Evolutionary conservation across 192 early-diverging fungal species (phyloP).

Genomic region (Phycomyces blakesleeanus): DNA sequence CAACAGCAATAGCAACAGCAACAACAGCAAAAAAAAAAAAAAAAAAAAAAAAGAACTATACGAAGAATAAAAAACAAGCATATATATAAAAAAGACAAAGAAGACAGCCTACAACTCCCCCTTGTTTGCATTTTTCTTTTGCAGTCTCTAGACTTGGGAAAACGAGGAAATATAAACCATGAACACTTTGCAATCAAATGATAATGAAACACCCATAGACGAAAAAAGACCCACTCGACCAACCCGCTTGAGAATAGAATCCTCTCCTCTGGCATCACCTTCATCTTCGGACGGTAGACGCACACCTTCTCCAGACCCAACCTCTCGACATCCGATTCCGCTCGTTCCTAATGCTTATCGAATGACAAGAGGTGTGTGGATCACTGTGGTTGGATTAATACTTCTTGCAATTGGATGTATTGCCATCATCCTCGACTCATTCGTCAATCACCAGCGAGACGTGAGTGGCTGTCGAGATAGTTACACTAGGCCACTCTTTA

Average conservation of each 20-base stretch:
- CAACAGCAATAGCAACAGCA: too few species aligned
- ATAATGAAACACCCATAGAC: neutral
- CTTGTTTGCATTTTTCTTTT: neutral
- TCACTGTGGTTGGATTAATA: conserved; percentile 13
- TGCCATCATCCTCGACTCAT: conserved; percentile 54
- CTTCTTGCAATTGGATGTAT: conserved; percentile 21
- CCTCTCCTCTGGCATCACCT: neutral
- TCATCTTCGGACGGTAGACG: conserved; percentile 3
- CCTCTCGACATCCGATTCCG: neutral
- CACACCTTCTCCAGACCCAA: conserved; percentile 1
- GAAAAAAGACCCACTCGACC: neutral
- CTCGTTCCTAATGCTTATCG: conserved; percentile 1
- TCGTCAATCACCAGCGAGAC: conserved; percentile 63
- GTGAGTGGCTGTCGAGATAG: conserved; percentile 46
- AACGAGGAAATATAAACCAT: conserved; percentile 1
- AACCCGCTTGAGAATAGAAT: conserved; percentile 7
- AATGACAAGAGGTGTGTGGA: conserved; percentile 1
- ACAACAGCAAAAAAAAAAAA: too few species aligned
- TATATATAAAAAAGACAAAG: too few species aligned
- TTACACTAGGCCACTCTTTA: conserved; percentile 52
- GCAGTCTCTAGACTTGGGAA: conserved; percentile 6
- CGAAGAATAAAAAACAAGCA: too few species aligned
- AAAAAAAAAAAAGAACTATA: too few species aligned
- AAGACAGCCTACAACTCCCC: too few species aligned
- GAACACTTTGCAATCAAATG: neutral